Evolutionary conservation across 2,329 filamentous ascomycete species (phyloP), one percentile per base, ranked within the genome.

Genomic region (Aureobasidium sp.): DNA sequence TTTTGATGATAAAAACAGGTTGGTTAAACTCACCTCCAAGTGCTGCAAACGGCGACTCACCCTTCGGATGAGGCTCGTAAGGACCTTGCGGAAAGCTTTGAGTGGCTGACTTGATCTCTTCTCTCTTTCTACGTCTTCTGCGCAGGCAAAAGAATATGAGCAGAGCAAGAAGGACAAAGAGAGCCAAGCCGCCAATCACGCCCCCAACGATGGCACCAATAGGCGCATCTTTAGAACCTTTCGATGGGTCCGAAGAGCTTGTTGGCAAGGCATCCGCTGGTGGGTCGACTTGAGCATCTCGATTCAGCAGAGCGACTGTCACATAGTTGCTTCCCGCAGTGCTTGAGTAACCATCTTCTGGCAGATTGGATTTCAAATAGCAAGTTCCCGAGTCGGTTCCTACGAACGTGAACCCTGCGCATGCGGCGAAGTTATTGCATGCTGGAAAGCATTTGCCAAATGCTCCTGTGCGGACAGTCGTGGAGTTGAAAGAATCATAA

Each of bases 371-470:
- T 23, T 70, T 69, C 10, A 70, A 55, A 54, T 66, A 69, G 63
- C 69, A 70, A n/a, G 31, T 63, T 3, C 69, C 69, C 21, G 53
- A 60, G 10, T 68, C 65, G 7, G 61, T 42, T 2, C 69, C 69
- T 8, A 66, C 63, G 40, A 65, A 70, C 0, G 67, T 67, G 61
- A 70, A 70, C 4, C 69, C 69, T 4, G 63, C 66, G 40, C 69
- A 70, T 6, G 62, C 60, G 10, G 46, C 42, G 6, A 64, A 37
- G 5, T 42, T 45, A 10, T 68, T 69, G 59, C 69, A 70, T 10
- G 65, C 64, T 5, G 67, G 64, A 60, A 70, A 70, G 59, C 69
- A 70, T 45, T 68, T 61, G 13, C 58, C 62, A 42, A 70, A 70
- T 9, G 68, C 69, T 8, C 68, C 69, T 10, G 61, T 60, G 2